phyloP scores from a whole-genome alignment of 805 yeast genomes.

The Barnettozyma sp. region DNA sequence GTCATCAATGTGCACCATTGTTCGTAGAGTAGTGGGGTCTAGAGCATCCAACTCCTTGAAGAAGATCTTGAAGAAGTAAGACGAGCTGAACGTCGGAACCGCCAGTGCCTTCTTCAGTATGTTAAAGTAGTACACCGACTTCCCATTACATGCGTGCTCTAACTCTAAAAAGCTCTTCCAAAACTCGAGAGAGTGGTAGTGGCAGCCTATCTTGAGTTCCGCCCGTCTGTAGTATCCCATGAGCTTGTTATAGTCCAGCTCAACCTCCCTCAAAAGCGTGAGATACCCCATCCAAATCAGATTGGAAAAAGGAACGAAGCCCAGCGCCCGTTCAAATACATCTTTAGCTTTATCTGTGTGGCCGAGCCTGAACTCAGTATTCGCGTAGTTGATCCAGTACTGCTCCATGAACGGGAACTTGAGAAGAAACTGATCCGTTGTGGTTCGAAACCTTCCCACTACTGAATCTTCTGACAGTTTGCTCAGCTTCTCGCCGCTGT shows the following conservation, averaged over 20 bases:
- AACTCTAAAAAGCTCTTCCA: slow-evolving; percentile 44
- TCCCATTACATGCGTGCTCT: slow-evolving; percentile 32
- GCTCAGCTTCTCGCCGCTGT: slow-evolving; percentile 30
- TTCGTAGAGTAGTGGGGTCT: slow-evolving; percentile 7
- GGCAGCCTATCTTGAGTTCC: slow-evolving; percentile 42
- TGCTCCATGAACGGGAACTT: slow-evolving; percentile 45
- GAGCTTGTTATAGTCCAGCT: slow-evolving; percentile 27
- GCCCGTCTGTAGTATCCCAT: slow-evolving; percentile 39
- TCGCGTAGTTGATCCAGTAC: slow-evolving; percentile 53
- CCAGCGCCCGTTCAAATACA: slow-evolving; percentile 35
- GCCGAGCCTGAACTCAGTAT: slow-evolving; percentile 40
- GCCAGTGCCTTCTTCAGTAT: slow-evolving; percentile 45
- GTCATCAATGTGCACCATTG: slow-evolving; percentile 16
- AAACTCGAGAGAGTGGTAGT: slow-evolving; percentile 44
- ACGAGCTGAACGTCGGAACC: slow-evolving; percentile 49
- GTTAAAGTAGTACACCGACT: slow-evolving; percentile 19
- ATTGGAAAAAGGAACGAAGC: slow-evolving; percentile 36
- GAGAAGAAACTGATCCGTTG: slow-evolving; percentile 38
- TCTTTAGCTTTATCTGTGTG: slow-evolving; percentile 30
- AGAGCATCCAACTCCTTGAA: slow-evolving; percentile 28
- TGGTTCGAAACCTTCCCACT: slow-evolving; percentile 29
- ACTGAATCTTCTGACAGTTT: slow-evolving; percentile 30
- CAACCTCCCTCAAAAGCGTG: slow-evolving; percentile 29
- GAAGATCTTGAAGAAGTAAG: slow-evolving; percentile 36
- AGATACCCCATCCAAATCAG: slow-evolving; percentile 47